Evolutionary conservation across 2,329 filamentous ascomycete species (phyloP), one percentile per base, ranked within the genome.

Genomic region (Sporothrix protearum): DNA sequence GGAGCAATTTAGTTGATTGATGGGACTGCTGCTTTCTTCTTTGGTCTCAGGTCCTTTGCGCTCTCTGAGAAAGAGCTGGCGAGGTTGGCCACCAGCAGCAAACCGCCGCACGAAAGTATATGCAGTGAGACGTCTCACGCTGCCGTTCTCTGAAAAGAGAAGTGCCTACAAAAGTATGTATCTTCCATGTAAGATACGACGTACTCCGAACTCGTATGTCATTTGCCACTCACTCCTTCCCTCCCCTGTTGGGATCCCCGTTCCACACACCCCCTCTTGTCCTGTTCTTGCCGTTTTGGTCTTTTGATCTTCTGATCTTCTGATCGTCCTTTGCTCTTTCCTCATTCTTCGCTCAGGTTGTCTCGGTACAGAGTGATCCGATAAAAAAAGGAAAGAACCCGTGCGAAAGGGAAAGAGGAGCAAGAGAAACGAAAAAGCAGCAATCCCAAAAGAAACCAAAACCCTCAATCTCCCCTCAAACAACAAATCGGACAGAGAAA

Each of bases 51-150:
- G 6, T 30, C 42, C 8, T 14, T 66, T 28, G 2, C n/a, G 22
- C 49, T 53, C 22, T 19, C 12, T 45, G 25, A n/a, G 30, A 6
- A 42, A 63, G 10, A 19, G 19, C 53, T 33, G n/a, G 59, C 25
- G 36, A 28, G 59, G 1, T 45, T 55, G 36, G 53, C 19, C 63
- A 57, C 68, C 49, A 61, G 45, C 45, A 64, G 53, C 63, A 33
- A 68, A 53, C 55, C 36, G 55, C 33, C 16, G 42, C 67, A 71
- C 69, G 25, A 57, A 59, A 57, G 7, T 1, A n/a, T 57, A 67
- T 42, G 71, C 71, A 67, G 66, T 73, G 71, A 59, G 69, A 69
- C 66, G 9, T 39, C 59, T 33, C 49, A 19, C 19, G 28, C 36
- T 28, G 49, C 14, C 22, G 12, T 30, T 68, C 33, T 57, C 30